Percentiles rank a stretch among this genome's conserved stretches.
phyloP scores from a whole-genome alignment of 139 green algal species.

The Chlamydomonas incerta region DNA sequence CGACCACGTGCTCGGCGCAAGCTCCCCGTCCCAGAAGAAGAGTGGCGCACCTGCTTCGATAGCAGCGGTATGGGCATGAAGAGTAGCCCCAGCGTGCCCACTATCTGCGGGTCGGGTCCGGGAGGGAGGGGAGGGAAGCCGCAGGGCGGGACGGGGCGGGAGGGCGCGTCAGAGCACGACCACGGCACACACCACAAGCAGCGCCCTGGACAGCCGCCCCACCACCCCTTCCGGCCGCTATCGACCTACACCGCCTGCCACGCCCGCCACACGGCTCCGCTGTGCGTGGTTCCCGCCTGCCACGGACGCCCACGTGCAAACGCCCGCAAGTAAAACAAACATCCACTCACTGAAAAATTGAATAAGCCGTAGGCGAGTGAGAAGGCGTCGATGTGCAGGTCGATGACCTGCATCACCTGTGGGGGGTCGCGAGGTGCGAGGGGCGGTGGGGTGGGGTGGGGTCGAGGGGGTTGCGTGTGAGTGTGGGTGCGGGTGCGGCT shows the following conservation, averaged over 20 bases:
- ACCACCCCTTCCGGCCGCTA: no score
- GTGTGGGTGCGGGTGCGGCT: no score
- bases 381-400: slow-evolving; percentile 86
- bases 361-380: slow-evolving; percentile 88
- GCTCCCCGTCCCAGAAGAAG: no score
- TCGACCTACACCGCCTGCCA: no score
- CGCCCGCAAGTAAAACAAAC: background rate
- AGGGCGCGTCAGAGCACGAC: background rate
- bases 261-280: no score
- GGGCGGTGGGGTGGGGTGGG: slow-evolving; percentile 29
- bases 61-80: slow-evolving; percentile 89
- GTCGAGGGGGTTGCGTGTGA: background rate
- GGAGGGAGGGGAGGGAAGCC: background rate
- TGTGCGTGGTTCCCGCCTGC: no score
- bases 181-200: no score
- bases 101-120: slow-evolving; percentile 65
- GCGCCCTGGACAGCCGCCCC: no score
- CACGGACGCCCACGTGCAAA: no score
- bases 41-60: slow-evolving; percentile 77
- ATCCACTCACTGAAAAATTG: slow-evolving; percentile 83
- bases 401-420: slow-evolving; percentile 41
- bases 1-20: no score
- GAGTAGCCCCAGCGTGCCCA: slow-evolving; percentile 88
- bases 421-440: no score
- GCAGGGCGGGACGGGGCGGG: background rate